phyloP scores from a whole-genome alignment of 371 early-diverging fungal genomes.

The Coemansia sp. region DNA sequence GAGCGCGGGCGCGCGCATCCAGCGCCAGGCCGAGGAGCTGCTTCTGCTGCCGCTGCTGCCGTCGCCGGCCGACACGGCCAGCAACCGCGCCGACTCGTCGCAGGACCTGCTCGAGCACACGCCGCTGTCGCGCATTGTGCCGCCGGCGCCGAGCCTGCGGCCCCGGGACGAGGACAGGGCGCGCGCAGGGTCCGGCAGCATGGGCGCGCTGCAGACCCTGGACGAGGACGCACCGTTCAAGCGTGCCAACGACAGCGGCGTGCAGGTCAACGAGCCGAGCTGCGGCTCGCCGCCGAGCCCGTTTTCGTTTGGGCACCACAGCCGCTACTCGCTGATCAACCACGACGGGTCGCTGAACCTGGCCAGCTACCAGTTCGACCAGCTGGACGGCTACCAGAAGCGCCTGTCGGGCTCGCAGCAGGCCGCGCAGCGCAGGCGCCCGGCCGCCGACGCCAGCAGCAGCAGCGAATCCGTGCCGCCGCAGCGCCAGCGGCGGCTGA shows the following conservation, averaged over 20 bases:
- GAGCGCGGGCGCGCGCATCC: slow-evolving; percentile 39
- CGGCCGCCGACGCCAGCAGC: too few relatives aligned
- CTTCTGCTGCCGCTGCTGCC: slow-evolving; percentile 7
- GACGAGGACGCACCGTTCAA: background rate
- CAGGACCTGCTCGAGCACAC: slow-evolving; percentile 7
- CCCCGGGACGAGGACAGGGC: too few relatives aligned
- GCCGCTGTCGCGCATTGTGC: slow-evolving; percentile 14
- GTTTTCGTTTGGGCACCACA: slow-evolving; percentile 42
- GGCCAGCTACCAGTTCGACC: slow-evolving; percentile 38
- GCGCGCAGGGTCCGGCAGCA: background rate
- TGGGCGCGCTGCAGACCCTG: background rate
- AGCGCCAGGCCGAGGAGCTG: slow-evolving; percentile 26
- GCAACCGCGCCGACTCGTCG: slow-evolving; percentile 5
- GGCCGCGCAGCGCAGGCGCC: background rate
- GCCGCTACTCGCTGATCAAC: slow-evolving; percentile 47
- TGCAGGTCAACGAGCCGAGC: slow-evolving; percentile 11
- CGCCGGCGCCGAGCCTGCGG: too few relatives aligned
- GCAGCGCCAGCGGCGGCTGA: slow-evolving; percentile 30
- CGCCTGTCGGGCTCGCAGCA: slow-evolving; percentile 21
- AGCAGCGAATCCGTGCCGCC: background rate
- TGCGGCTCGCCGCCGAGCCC: slow-evolving; percentile 29
- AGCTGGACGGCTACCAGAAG: slow-evolving; percentile 46
- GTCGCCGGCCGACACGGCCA: slow-evolving; percentile 1
- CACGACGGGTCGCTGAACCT: slow-evolving; percentile 46
- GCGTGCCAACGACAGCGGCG: slow-evolving; percentile 37